Evolutionary conservation across 202 grass and related monocot genomes (phyloP), one percentile per base, ranked within the genome.

Genomic region (Saccharum hybrid): DNA sequence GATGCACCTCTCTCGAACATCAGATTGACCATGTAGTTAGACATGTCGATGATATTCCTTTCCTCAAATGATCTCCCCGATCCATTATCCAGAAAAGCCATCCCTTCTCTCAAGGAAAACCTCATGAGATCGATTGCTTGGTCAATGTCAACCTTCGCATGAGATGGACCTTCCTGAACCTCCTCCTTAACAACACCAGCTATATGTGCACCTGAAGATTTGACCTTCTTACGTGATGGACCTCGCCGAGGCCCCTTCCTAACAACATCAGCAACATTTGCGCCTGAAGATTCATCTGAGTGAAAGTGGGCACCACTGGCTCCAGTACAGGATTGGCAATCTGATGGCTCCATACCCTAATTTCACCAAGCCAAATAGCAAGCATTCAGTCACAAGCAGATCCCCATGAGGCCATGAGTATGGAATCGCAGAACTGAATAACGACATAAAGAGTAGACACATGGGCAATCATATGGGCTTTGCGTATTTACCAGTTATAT

Each of bases 11-110:
- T 13, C 77, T 66, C 39, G 7, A 79, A 34, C 43, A 80, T 0
- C 77, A 38, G 6, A 42, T 48, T 78, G 26, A 78, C 26, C 60
- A 66, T 78, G 84, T 57, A 84, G 19, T 8, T 52, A 43, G 68
- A 40, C 76, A 80, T 59, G 46, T 86, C 76, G 36, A 42, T 46
- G 31, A 74, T 7, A 69, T 80, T 86, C 60, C 84, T 86, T 6
- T 74, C 84, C 0, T 30, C 15, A 19, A 86, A 51, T 67, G 45
- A 45, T 74, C 69, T 86, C 48, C 84, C 84, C 59, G 71, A 81
- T 33, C 77, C 84, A 38, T 86, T 81, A 49, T 81, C 84, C 76
- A 74, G 68, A 63, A 86, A 86, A 67, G 84, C 10, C 84, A 75
- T 64, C 61, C 83, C 75, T 51, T 85, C 75, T 52, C 59, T 71